Base-by-base conservation (phyloP, 2,329 filamentous ascomycete genomes). In the Epichloe typhina region DNA sequence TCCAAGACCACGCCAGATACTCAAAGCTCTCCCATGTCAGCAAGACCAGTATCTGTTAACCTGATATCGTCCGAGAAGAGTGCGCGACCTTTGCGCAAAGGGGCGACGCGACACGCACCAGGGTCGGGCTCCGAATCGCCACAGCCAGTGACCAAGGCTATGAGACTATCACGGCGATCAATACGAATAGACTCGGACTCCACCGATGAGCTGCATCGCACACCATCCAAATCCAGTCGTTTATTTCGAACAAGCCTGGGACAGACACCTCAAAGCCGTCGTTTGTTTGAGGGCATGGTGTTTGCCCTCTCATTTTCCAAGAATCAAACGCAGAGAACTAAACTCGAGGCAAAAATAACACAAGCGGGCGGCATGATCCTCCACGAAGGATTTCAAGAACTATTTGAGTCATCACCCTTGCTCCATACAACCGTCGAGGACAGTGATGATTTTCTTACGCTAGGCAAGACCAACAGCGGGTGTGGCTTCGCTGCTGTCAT, bases 401-500 rank as follows among this genome's bases (percentile, higher is more conserved):
- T 97, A 1, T 95, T 97, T 61, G 76, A 84, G 41, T 58, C 66
- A 1, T 61, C 63, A 2, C 49, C 66, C 41, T 47, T 72, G 55
- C 65, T 64, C 53, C 63, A 58, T 19, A 55, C 56, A 23, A 61
- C 60, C 23, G 60, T 52, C 55, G 60, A 50, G 55, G 64, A 65
- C 50, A 53, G 64, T 55, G 50, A 61, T 42, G 62, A 56, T 23
- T 55, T 50, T 13, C 49, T 93, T 17, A 70, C 65, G 1, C 72
- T 94, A 0, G 79, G 70, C 2, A 56, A 71, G 11, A 64, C 71
- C 21, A 76, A 77, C 21, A 61, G 69, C 37, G 68, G 75, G 2
- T 71, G 82, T 1, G 84, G 87, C 0, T 97, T 98, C 61, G 82
- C 86, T 0, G 90, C 88, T 4, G 71, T 97, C 13, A 86, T 98